Conservation (phyloP, 768 basidiomycete genomes). For the Podaxis sp. region DNA sequence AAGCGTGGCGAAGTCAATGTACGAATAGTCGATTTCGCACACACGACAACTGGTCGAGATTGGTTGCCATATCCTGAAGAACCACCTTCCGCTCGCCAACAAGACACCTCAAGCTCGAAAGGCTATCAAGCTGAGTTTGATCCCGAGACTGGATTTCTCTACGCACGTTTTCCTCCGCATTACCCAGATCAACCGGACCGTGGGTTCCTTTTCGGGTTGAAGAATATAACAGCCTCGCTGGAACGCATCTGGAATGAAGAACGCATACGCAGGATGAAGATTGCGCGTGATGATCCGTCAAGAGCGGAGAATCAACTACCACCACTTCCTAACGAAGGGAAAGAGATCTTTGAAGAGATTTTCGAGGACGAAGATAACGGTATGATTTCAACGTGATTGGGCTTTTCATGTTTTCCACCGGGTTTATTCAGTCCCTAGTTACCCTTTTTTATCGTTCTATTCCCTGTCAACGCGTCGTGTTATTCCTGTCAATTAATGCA, state of each 20-base stretch:
- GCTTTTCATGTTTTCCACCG: not conserved
- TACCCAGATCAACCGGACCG: conserved; percentile 88
- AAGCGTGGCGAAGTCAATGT: conserved; percentile 92
- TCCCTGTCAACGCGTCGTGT: conserved; percentile 2
- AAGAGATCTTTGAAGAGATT: conserved; percentile 77
- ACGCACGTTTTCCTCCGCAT: conserved; percentile 94
- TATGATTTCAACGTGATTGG: conserved; percentile 66
- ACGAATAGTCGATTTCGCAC: conserved; percentile 97
- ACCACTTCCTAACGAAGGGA: conserved; percentile 67
- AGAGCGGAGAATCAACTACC: conserved; percentile 52
- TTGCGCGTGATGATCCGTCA: conserved; percentile 55
- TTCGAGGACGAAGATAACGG: conserved; percentile 73
- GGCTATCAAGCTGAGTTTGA: conserved; percentile 86
- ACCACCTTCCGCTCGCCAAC: conserved; percentile 35
- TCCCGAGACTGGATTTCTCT: conserved; percentile 76
- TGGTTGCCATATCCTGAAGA: conserved; percentile 69
- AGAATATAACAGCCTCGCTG: conserved; percentile 73
- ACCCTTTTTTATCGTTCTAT: conserved; percentile 5
- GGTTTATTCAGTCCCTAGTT: conserved; percentile 2
- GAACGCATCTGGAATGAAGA: conserved; percentile 89
- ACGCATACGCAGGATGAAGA: conserved; percentile 66
- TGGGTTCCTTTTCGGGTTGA: conserved; percentile 91
- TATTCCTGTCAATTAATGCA: conserved; percentile 14
- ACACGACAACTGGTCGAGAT: conserved; percentile 94
- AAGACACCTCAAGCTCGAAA: conserved; percentile 54